Conservation (phyloP, 371 early-diverging fungal species). For the Mortierella sp. region DNA sequence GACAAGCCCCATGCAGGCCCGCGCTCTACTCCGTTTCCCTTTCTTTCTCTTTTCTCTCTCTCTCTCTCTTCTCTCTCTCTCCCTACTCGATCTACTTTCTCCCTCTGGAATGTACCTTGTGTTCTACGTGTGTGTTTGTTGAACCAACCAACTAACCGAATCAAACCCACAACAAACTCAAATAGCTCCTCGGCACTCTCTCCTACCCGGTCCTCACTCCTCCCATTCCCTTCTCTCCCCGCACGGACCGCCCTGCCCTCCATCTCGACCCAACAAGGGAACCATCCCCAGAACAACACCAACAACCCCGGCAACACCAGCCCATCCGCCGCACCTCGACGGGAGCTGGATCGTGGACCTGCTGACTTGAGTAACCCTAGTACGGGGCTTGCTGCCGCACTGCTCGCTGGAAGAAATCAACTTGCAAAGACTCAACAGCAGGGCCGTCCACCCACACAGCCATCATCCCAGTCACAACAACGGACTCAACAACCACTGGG, state of each 20-base stretch:
- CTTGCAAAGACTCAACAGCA: not conserved
- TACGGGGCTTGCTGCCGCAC: constrained; percentile 43
- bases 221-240: constrained; percentile 42
- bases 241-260: constrained; percentile 17
- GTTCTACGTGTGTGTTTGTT: not conserved
- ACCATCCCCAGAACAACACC: not conserved
- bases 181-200: not conserved
- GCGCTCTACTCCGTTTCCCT: not conserved
- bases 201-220: not conserved
- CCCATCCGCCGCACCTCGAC: constrained; percentile 16
- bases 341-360: constrained; percentile 46
- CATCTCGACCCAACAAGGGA: not conserved
- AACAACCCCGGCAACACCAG: constrained; percentile 15
- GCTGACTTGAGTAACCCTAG: constrained; percentile 52
- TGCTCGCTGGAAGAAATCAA: constrained; percentile 34
- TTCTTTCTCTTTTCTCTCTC: not conserved
- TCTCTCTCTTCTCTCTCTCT: not conserved
- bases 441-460: not conserved
- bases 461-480: not conserved
- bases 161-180: too few relatives aligned
- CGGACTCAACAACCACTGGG: not conserved
- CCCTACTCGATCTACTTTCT: not conserved
- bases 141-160: not conserved
- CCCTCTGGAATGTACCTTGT: not conserved
- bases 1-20: too few relatives aligned